Evolutionary conservation across 2,329 filamentous ascomycete genomes (phyloP).

Genomic region (Ustulina deusta): DNA sequence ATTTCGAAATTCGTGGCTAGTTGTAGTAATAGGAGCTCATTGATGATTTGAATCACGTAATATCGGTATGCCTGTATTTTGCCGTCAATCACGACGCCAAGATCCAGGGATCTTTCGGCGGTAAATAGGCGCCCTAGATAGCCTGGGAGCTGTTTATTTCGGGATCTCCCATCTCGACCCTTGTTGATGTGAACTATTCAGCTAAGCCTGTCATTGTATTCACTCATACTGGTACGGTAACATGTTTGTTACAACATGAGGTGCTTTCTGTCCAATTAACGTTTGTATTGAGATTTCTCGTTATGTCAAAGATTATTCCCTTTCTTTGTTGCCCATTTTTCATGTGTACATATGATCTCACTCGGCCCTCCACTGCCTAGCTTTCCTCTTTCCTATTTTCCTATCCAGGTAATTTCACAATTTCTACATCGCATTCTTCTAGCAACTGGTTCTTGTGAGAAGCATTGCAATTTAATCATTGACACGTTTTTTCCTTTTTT

Average conservation of each 20-base stretch:
- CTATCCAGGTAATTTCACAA: slow-evolving; percentile 6
- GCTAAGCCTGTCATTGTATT: slow-evolving; percentile 13
- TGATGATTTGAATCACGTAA: neutral
- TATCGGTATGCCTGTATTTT: neutral
- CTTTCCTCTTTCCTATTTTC: neutral
- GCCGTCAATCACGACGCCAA: neutral
- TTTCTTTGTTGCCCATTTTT: slow-evolving; percentile 26
- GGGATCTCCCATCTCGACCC: neutral
- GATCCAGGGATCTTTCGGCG: slow-evolving; percentile 17
- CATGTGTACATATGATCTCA: slow-evolving; percentile 17
- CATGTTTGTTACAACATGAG: slow-evolving; percentile 24
- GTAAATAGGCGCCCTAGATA: slow-evolving; percentile 38
- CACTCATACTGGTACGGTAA: slow-evolving; percentile 6
- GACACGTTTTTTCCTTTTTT: neutral
- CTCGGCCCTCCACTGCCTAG: neutral
- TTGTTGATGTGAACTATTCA: neutral
- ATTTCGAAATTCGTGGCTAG: no score
- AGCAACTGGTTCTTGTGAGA: slow-evolving; percentile 32
- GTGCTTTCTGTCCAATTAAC: slow-evolving; percentile 8
- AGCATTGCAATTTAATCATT: slow-evolving; percentile 4
- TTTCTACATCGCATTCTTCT: slow-evolving; percentile 22
- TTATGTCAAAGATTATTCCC: slow-evolving; percentile 1
- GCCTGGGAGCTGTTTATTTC: neutral
- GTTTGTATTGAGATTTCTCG: neutral
- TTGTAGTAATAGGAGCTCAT: neutral